Evolutionary conservation across 805 yeast species (phyloP).

Genomic region (Scheffersomyces coipomensis): DNA sequence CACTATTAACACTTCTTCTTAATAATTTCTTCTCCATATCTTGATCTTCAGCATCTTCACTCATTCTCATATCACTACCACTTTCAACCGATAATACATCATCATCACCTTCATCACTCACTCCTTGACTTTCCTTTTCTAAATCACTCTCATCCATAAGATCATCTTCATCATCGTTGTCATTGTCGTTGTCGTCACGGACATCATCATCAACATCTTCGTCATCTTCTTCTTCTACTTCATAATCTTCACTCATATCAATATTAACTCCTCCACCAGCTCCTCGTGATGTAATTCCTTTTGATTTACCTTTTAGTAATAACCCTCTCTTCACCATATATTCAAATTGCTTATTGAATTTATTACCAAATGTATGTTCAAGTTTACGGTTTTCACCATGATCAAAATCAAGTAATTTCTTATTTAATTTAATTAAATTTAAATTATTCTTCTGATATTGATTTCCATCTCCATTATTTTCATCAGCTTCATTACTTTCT

Average conservation of each 20-base stretch:
- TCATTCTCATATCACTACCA: constrained; percentile 9
- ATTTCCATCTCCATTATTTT: constrained; percentile 4
- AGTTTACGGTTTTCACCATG: neutral
- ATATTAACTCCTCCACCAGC: neutral
- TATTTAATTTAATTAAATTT: constrained; percentile 6
- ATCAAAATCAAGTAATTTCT: constrained; percentile 2
- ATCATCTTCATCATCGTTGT: constrained; percentile 10
- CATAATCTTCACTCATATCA: neutral
- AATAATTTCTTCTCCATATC: constrained; percentile 2
- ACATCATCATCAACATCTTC: neutral
- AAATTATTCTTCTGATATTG: neutral
- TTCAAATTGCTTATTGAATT: constrained; percentile 8
- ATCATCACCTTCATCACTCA: constrained; percentile 17
- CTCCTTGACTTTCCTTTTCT: constrained; percentile 16
- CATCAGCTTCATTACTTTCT: constrained; percentile 3
- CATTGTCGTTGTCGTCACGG: too few relatives aligned
- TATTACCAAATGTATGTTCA: constrained; percentile 3
- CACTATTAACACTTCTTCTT: neutral
- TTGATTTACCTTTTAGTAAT: neutral
- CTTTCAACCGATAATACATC: constrained; percentile 18
- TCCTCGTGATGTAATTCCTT: neutral
- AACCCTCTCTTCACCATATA: constrained; percentile 1
- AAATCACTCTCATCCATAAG: constrained; percentile 22
- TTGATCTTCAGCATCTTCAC: constrained; percentile 8
- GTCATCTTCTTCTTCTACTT: neutral